Evolutionary conservation across 2,329 filamentous ascomycete genomes (phyloP).

Genomic region (Rhinocladiella similis): DNA sequence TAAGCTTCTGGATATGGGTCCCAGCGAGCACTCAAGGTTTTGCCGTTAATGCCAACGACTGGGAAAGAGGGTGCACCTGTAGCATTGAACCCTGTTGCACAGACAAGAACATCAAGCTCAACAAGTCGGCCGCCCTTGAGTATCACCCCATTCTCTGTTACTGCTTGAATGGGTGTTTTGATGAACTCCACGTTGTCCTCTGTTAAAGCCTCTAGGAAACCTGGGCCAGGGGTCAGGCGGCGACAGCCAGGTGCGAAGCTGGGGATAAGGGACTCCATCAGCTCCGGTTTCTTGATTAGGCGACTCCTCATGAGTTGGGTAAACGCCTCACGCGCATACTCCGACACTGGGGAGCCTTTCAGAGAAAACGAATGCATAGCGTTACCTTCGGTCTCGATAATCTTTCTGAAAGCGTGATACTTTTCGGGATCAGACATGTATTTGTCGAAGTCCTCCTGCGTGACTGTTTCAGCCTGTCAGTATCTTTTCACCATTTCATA

Average conservation of each 20-base stretch:
- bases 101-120: constrained; percentile 42
- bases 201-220: constrained; percentile 51
- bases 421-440: constrained; percentile 5
- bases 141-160: constrained; percentile 42
- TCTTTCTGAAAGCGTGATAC: constrained; percentile 14
- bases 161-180: constrained; percentile 41
- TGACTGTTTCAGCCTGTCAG: constrained; percentile 8
- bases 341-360: neutral
- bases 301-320: constrained; percentile 31
- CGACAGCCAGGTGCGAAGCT: constrained; percentile 43
- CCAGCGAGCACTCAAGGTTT: constrained; percentile 10
- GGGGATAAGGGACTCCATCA: constrained; percentile 38
- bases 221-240: constrained; percentile 53
- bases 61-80: constrained; percentile 18
- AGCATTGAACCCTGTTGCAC: constrained; percentile 46
- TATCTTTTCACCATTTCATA: neutral
- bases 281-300: constrained; percentile 36
- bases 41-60: constrained; percentile 8
- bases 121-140: constrained; percentile 39
- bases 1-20: constrained; percentile 13
- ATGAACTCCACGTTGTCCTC: constrained; percentile 31
- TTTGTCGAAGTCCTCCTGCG: constrained; percentile 5
- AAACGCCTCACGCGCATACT: constrained; percentile 35
- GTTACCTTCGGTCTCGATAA: constrained; percentile 18
- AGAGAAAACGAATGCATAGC: constrained; percentile 5